These are phyloP conservation scores for Acephala macrosclerotiorum DNA, from an alignment of 2,329 filamentous ascomycete species.

Conservation along the genomic window DNA sequence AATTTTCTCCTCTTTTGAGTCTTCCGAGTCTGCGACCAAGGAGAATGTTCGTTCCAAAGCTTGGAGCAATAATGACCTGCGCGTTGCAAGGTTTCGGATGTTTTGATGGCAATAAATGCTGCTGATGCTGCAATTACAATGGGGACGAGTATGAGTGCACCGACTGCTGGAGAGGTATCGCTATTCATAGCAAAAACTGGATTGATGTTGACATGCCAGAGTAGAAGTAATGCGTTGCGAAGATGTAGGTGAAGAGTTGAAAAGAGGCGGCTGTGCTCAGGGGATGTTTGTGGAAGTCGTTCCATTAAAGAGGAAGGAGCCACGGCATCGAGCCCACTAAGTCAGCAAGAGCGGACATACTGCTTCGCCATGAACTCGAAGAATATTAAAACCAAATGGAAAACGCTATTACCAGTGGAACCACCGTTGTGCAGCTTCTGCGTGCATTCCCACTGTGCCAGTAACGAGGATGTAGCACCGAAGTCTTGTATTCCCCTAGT, in stretches of 20 bases:
- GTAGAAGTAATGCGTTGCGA: slow-evolving; percentile 19
- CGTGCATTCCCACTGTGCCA: neutral
- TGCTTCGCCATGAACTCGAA: neutral
- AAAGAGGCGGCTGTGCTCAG: neutral
- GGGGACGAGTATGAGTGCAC: slow-evolving; percentile 54
- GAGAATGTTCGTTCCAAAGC: slow-evolving; percentile 32
- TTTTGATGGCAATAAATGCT: slow-evolving; percentile 44
- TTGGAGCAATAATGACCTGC: slow-evolving; percentile 31
- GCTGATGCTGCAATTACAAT: slow-evolving; percentile 49
- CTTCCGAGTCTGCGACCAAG: slow-evolving; percentile 44
- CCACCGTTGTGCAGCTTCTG: neutral
- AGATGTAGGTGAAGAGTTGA: slow-evolving; percentile 7
- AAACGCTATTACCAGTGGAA: neutral
- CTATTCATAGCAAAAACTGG: slow-evolving; percentile 46
- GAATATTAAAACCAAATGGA: neutral
- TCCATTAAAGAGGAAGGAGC: slow-evolving; percentile 5
- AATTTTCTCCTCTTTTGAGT: slow-evolving; percentile 39
- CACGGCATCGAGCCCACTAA: neutral
- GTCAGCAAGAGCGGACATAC: neutral
- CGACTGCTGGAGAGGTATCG: slow-evolving; percentile 49
- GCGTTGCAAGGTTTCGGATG: slow-evolving; percentile 34
- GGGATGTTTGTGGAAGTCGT: neutral
- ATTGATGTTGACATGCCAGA: slow-evolving; percentile 32
- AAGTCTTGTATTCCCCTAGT: neutral
- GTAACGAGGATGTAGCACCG: neutral